phyloP scores from a whole-genome alignment of 148 eudicot species.

The Camellia lanceoleosa region DNA sequence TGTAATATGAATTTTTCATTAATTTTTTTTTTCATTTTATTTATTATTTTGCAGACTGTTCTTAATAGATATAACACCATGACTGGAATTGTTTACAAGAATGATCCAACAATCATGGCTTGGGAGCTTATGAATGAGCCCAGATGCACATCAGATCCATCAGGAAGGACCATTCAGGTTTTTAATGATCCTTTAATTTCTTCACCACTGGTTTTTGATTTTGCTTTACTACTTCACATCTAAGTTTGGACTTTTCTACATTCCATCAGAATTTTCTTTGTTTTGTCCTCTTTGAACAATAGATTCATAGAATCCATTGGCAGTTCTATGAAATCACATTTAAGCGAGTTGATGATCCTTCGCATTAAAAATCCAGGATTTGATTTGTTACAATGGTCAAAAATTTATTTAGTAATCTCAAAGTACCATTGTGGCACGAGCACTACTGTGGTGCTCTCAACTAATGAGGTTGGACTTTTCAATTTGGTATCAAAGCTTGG shows the following conservation, averaged over 20 bases:
- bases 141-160: slow-evolving; percentile 86
- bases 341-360: too few species aligned
- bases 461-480: too few species aligned
- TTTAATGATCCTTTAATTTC: not conserved
- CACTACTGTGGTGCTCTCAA: too few species aligned
- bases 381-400: too few species aligned
- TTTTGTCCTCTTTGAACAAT: not conserved
- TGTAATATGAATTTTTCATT: not conserved
- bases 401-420: too few species aligned
- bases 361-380: too few species aligned
- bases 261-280: not conserved
- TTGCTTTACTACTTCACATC: not conserved
- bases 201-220: not conserved
- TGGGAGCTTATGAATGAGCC: slow-evolving; percentile 99
- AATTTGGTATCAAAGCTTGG: too few species aligned
- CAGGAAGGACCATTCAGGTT: slow-evolving; percentile 90
- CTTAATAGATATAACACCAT: slow-evolving; percentile 68
- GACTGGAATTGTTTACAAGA: slow-evolving; percentile 71
- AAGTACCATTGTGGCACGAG: too few species aligned
- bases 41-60: slow-evolving; percentile 57
- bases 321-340: too few species aligned
- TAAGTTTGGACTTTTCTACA: not conserved
- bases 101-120: slow-evolving; percentile 97
- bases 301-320: too few species aligned
- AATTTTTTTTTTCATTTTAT: not conserved